Base-by-base conservation (phyloP, 345 rosid genomes). In the Gossypium longicalyx region DNA sequence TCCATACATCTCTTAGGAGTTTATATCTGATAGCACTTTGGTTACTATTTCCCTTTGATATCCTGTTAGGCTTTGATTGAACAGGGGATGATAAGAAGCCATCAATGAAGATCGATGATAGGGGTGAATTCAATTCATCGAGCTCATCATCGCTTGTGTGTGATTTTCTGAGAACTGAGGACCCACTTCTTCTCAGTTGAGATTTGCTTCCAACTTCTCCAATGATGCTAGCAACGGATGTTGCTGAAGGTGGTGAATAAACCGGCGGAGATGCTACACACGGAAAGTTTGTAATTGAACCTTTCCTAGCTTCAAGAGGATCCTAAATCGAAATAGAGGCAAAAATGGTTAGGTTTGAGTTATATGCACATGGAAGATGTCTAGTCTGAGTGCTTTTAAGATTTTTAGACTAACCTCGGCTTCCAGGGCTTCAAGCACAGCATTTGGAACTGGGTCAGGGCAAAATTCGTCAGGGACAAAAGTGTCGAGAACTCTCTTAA, bases 101-200 rank as follows among this genome's bases (percentile, higher is more conserved):
- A 66, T 79, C 86, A 19, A 64, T 67, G 77, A 85, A 82, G 77
- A 91, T 45, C 7, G 70, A 66, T 20, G 54, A 25, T n/a, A 67
- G 23, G 56, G 71, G 71, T 7, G 71, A 67, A 58, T 85, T 87
- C 79, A 92, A 80, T 79, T 92, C 98, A 74, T 94, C 91, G 19
- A 95, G 98, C 81, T 95, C 97, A 43, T 91, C 97, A 47, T 92
- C 97, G 16, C 99, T 95, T 29, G 92, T 83, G 83, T 91, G 80
- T 29, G 97, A 84, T 84, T 91, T 92, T 78, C 86, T 85, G 7
- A 90, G 77, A 64, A 91, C 83, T 12, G 88, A 86, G 15, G 98
- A 87, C 25, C 91, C 83, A 74, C 89, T 84, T 81, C 89, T 86
- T 65, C 77, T 81, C 70, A 88, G 81, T 73, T 84, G 86, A 67